Base-by-base conservation (phyloP, 495 filamentous ascomycete genomes). In the Daldinia vernicosa region DNA sequence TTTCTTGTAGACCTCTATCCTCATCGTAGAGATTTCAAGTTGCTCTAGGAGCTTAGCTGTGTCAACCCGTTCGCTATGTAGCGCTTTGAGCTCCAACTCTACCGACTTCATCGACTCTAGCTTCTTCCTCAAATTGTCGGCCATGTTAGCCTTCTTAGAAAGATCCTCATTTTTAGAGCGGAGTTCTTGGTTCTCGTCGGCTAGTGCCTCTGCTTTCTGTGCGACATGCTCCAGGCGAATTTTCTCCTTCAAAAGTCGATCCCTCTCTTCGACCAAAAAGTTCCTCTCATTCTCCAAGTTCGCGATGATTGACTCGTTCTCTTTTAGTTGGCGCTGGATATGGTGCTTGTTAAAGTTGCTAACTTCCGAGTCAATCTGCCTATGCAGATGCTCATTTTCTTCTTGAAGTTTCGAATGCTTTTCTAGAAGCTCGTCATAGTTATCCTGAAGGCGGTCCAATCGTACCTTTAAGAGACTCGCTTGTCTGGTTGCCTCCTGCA, bases 121-220 rank as follows among this genome's bases (percentile, higher is more conserved):
- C 77, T 94, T 93, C 74, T 91, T 88, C 67, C 89, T 88, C 70
- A 90, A 90, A 64, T 92, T 90, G 62, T 93, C 91, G 0, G 88
- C 85, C 15, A 86, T 88, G 71, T 93, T 96, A 27, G 92, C 90
- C 75, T 92, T 93, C 78, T 91, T 91, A n/a, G 86, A 82, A 7
- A 95, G 85, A 65, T 93, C 88, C 60, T 90, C 90, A 39, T 89
- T 88, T 56, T 93, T 89, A 17, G 86, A 88, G 64, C 89, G 90
- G 39, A 95, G 84, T 63, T 92, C 87, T 53, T 87, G 82, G 35
- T 90, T 79, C 70, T 90, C 84, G 71, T 87, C 85, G 37, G 84
- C 75, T 19, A 83, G 71, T 33, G 80, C 71, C 55, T 81, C 77
- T 7, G 86, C 79, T 40, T 80, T 82, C 37, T 80, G 78, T 27